Base-by-base conservation (phyloP, 306 rosid genomes). In the Prosopis cineraria region DNA sequence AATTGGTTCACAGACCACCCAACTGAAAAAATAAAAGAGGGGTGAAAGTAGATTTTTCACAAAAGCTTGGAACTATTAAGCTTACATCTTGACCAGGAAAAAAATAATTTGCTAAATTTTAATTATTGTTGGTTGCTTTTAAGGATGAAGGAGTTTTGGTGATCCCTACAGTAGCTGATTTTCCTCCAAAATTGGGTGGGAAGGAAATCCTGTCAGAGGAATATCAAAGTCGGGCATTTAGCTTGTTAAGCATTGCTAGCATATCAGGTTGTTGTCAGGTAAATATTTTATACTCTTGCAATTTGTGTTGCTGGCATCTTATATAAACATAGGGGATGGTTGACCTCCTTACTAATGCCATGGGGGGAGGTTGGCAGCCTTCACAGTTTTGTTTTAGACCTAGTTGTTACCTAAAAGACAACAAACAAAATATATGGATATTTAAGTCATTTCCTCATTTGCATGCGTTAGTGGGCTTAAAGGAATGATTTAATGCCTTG, bases 221-320 rank as follows among this genome's bases (percentile, higher is more conserved):
- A 64, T 91, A 82, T 79, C 94, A 80, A 68, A 81, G 75, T 80
- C 90, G 93, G 78, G 83, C 88, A 31, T 91, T 81, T 67, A 86
- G 97, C 82, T 80, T 91, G 67, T 77, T 89, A 67, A 89, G 99
- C 87, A 88, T 96, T 86, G 96, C 99, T 41, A 93, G 99, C 90
- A 74, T 96, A 70, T 93, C 99, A 7, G 99, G 99, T 72, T 91
- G 99, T 84, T 93, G 98, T 85, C 98, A 96, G 98, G 99, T 89
- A 64, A 58, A 84, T 72, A 43, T 40, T 69, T 40, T 84, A 43
- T 50, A 82, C 67, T 25, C 40, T 40, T 47, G 27, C 33, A 7
- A 72, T 74, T 68, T 69, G 33, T 36, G 53, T 10, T 73, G 37
- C 27, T 41, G 39, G 22, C 63, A 52, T 6, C 53, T 36, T 56